Evolutionary conservation across 2,329 filamentous ascomycete genomes (phyloP).

Genomic region (Stagonosporopsis rhizophila): DNA sequence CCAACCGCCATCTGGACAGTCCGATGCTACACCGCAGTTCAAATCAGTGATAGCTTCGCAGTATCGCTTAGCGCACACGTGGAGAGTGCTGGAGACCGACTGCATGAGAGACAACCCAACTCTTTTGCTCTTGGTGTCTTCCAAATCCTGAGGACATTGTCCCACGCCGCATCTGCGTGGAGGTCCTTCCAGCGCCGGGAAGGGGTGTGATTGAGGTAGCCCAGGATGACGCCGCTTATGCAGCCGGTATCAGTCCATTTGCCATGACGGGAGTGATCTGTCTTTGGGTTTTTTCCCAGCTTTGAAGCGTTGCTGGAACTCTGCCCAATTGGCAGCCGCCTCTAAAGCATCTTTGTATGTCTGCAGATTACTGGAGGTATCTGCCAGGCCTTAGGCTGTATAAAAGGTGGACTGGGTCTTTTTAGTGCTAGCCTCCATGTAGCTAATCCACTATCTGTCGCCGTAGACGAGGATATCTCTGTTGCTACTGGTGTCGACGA

Average conservation of each 20-base stretch:
- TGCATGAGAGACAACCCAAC: not conserved
- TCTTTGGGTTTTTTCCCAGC: not conserved
- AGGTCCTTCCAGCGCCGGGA: not conserved
- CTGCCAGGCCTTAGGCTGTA: slow-evolving; percentile 37
- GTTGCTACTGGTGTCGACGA: not conserved
- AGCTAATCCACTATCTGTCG: slow-evolving; percentile 25
- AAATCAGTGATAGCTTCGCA: not conserved
- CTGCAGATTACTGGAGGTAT: slow-evolving; percentile 39
- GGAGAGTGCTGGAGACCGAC: not conserved
- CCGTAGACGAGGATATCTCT: slow-evolving; percentile 4
- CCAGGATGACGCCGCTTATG: not conserved
- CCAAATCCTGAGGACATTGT: not conserved
- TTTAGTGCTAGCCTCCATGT: slow-evolving; percentile 31
- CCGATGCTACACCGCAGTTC: not conserved
- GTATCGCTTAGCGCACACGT: too few species aligned
- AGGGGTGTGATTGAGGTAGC: not conserved
- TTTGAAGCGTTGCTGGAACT: not conserved
- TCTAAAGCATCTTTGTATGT: not conserved
- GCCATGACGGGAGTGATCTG: not conserved
- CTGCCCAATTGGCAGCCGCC: not conserved
- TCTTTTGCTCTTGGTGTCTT: not conserved
- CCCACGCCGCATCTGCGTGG: not conserved
- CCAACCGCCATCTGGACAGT: not conserved
- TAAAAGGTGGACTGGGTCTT: slow-evolving; percentile 21
- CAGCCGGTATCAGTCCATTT: not conserved